Evolutionary conservation across 352 stramenopile genomes (phyloP).

Genomic region (Phytophthora pisi): DNA sequence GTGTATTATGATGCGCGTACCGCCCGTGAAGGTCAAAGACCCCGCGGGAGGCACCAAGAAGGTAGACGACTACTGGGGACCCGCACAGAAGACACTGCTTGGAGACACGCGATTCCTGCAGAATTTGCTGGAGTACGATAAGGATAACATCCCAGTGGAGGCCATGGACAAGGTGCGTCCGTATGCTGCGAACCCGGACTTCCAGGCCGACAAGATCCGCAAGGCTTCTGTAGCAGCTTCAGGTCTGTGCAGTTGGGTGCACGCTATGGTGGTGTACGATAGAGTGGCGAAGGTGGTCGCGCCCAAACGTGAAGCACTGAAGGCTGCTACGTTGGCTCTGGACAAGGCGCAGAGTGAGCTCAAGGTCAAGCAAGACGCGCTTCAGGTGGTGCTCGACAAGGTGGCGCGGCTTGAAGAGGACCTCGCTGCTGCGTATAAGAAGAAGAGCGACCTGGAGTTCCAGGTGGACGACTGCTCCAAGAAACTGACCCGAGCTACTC

Average conservation of each 20-base stretch:
- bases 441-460: conserved; percentile 90
- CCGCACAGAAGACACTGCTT: conserved; percentile 93
- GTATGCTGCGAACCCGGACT: conserved; percentile 90
- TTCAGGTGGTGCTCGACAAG: conserved; percentile 94
- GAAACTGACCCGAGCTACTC: conserved; percentile 92
- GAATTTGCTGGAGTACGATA: conserved; percentile 95
- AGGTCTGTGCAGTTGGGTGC: conserved; percentile 95
- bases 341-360: conserved; percentile 88
- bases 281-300: conserved; percentile 92
- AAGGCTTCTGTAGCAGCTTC: conserved; percentile 95
- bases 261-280: conserved; percentile 97
- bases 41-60: conserved; percentile 92
- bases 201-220: conserved; percentile 93
- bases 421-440: conserved; percentile 91
- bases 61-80: conserved; percentile 95
- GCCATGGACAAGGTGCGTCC: conserved; percentile 91
- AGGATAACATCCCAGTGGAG: conserved; percentile 93
- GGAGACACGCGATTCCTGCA: conserved; percentile 93
- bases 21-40: conserved; percentile 93
- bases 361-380: conserved; percentile 88
- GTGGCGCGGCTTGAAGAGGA: conserved; percentile 89
- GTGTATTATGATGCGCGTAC: conserved; percentile 95
- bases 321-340: conserved; percentile 87
- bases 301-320: conserved; percentile 93
- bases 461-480: conserved; percentile 94